phyloP scores from a whole-genome alignment of 257 asterid genomes.

The Rhazya stricta region DNA sequence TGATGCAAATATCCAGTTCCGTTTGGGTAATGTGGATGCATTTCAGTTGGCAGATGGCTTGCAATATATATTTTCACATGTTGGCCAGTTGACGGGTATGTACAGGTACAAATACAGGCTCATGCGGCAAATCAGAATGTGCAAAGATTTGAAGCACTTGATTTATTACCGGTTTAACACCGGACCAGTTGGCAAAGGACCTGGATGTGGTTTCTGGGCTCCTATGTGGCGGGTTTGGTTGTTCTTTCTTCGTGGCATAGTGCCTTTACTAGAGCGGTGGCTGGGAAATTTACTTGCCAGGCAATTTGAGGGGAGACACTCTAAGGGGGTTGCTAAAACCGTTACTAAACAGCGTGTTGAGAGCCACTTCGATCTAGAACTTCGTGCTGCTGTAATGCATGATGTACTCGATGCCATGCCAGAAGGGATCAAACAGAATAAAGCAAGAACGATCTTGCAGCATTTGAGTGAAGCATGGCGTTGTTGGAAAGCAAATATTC shows the following conservation, averaged over 20 bases:
- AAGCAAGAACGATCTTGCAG: conserved; percentile 96
- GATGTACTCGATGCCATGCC: conserved; percentile 99
- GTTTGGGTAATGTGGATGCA: conserved; percentile 96
- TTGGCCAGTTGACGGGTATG: conserved; percentile 99
- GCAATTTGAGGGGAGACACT: conserved; percentile 96
- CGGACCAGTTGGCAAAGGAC: conserved; percentile 99
- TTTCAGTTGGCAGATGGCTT: conserved; percentile 99
- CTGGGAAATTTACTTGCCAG: conserved; percentile 92
- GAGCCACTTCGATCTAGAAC: conserved; percentile 98
- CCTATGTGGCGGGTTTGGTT: conserved; percentile 99
- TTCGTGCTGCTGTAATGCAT: conserved; percentile 99
- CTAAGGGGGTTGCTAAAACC: conserved; percentile 98
- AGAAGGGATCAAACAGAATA: conserved; percentile 97
- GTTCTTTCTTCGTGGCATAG: conserved; percentile 97
- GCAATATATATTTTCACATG: conserved; percentile 95
- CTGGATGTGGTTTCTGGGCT: conserved; percentile 99
- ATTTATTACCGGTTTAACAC: conserved; percentile 95
- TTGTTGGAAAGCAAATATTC: conserved; percentile 99
- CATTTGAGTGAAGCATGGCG: conserved; percentile 99
- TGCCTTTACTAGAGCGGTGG: conserved; percentile 98
- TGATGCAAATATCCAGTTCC: conserved; percentile 97
- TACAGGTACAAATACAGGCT: conserved; percentile 96
- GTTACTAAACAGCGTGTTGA: conserved; percentile 99
- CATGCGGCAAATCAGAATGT: conserved; percentile 99
- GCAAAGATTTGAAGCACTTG: conserved; percentile 96